Percentiles rank a stretch among this genome's conserved stretches.
phyloP scores from a whole-genome alignment of 176 grass and related monocot genomes.

The Juncus inflexus region DNA sequence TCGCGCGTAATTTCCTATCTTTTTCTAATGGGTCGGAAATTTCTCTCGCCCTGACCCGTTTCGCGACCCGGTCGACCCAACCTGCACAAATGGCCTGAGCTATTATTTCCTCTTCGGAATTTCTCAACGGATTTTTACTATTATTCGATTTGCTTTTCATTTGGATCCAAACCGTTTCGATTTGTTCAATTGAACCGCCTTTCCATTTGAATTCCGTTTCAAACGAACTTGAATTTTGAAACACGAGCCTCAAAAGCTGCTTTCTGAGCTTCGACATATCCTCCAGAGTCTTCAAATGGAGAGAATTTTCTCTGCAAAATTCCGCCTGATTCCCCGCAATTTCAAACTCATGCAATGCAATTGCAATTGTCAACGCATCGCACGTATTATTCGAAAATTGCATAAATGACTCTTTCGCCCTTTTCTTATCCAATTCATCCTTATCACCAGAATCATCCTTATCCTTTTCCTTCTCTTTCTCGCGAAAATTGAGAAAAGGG shows the following conservation, averaged over 20 bases:
- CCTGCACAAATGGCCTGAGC: conserved; percentile 79
- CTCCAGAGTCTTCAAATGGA: conserved; percentile 95
- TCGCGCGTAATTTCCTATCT: conserved; percentile 50
- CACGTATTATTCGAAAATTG: conserved; percentile 73
- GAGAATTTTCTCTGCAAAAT: conserved; percentile 77
- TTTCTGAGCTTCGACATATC: conserved; percentile 98
- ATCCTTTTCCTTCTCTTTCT: conserved; percentile 36
- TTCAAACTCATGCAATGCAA: conserved; percentile 77
- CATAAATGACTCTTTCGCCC: conserved; percentile 53
- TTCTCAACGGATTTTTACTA: conserved; percentile 48
- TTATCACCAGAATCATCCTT: conserved; percentile 29
- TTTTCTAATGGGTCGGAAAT: conserved; percentile 41
- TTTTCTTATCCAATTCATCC: conserved; percentile 47
- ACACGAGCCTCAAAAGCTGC: conserved; percentile 74
- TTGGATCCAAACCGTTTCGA: conserved; percentile 66
- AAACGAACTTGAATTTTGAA: conserved; percentile 64
- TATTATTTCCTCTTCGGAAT: conserved; percentile 74
- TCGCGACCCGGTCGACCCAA: conserved; percentile 92
- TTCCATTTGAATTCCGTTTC: conserved; percentile 71
- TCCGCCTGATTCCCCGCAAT: conserved; percentile 46
- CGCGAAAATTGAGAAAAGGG: conserved; percentile 61
- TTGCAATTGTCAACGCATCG: conserved; percentile 81
- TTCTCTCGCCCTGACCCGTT: conserved; percentile 37
- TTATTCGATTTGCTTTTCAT: background rate
- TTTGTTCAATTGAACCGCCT: conserved; percentile 47